Evolutionary conservation across 805 yeast species (phyloP), one percentile per base, ranked within the genome.

Genomic region (Kregervanrija fluxuum): DNA sequence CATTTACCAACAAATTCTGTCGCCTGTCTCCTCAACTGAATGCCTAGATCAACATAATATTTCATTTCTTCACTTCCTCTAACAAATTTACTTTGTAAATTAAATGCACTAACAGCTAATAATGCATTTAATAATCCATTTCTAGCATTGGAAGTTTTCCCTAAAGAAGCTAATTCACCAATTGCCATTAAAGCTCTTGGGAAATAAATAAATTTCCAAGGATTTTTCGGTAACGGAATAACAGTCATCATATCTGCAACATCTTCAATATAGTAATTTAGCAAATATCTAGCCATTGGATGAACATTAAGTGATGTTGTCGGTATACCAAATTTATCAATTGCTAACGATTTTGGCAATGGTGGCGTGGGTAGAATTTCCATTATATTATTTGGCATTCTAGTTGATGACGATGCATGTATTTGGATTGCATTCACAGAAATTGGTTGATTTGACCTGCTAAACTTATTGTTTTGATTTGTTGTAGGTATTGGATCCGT

Each of bases 181-280:
- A 88, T 69, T 0, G 95, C 95, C 69, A 77, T 71, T 31, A 85
- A 63, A 1, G 95, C 95, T 41, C 93, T 64, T 0, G 95, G 95
- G 48, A 87, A 79, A 61, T 85, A 87, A n/a, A 86, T 78, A 2
- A 83, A 79, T 54, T 82, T 83, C 95, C 95, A 88, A 0, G 95
- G 95, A 57, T 85, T 88, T 49, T 82, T 84, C 0, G 85, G 77
- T 17, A 77, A 61, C 1, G 82, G 82, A 36, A 77, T 74, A 17
- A 77, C 83, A 1, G 82, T 77, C 82, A 77, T 77, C 65, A 59
- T 75, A 58, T 85, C 93, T 0, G 91, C 91, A 1, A 88, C 93
- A 50, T 80, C 78, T 13, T 82, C 77, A 13, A 77, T 72, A 59
- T 86, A 88, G 56, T 88, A 79, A 48, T 80, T 80, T 40, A 88